Evolutionary conservation across 495 filamentous ascomycete genomes (phyloP).

Genomic region (Glonium stellatum): DNA sequence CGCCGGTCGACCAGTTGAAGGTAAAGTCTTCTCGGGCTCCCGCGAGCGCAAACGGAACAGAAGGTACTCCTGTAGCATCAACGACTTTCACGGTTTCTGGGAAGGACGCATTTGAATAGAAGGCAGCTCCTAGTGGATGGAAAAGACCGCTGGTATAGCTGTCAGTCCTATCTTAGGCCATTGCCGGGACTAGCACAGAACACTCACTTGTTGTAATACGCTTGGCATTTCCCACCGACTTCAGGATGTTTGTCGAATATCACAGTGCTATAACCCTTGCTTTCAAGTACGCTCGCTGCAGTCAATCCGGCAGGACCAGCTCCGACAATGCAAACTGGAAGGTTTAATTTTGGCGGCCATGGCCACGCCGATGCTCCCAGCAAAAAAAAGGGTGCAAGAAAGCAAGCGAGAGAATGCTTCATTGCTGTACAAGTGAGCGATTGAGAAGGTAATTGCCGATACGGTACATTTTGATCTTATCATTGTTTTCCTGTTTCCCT

Average conservation of each 20-base stretch:
- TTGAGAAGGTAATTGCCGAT: not conserved
- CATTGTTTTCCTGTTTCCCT: not conserved
- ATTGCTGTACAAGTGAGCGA: constrained; percentile 1
- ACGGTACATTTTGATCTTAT: not conserved
- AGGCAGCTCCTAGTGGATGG: constrained; percentile 26
- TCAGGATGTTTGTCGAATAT: constrained; percentile 26
- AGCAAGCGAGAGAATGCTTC: constrained; percentile 5
- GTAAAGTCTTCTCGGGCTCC: constrained; percentile 13
- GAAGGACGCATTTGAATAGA: constrained; percentile 25
- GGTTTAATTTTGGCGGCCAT: constrained; percentile 10
- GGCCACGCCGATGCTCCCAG: constrained; percentile 13
- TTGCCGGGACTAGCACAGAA: not conserved
- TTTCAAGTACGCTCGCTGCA: constrained; percentile 22
- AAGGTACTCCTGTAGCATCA: constrained; percentile 13
- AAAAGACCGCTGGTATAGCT: constrained; percentile 21
- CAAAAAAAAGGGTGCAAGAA: constrained; percentile 4
- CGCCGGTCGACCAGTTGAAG: constrained; percentile 21
- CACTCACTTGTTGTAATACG: constrained; percentile 28
- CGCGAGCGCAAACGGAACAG: constrained; percentile 14
- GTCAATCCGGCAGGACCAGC: constrained; percentile 24
- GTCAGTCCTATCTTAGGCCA: constrained; percentile 10
- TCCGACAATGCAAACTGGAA: constrained; percentile 26
- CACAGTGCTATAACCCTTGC: constrained; percentile 20
- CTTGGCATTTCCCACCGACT: constrained; percentile 28
- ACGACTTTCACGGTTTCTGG: constrained; percentile 23